phyloP scores from a whole-genome alignment of 805 yeast genomes.

The Myxozyma geophila region DNA sequence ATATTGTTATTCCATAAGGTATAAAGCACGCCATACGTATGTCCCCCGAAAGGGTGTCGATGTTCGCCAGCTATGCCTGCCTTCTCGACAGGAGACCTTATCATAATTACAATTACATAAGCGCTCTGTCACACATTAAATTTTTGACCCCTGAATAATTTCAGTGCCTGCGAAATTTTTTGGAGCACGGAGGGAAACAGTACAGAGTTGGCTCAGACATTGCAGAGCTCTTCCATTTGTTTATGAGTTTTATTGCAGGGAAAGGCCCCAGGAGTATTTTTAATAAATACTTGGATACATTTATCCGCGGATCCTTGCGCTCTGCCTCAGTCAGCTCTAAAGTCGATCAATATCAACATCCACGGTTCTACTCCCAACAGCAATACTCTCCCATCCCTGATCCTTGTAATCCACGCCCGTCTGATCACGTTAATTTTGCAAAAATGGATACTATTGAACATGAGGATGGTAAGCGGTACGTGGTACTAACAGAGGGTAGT shows the following conservation, averaged over 20 bases:
- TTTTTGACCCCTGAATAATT: too few relatives aligned
- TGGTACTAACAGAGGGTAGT: slow-evolving; percentile 64
- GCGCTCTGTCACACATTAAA: too few relatives aligned
- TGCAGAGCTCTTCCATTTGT: neutral
- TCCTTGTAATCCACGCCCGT: neutral
- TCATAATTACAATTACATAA: too few relatives aligned
- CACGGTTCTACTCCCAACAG: neutral
- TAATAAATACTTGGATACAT: neutral
- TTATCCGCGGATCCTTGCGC: neutral
- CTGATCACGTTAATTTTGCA: slow-evolving; percentile 1
- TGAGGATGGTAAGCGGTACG: slow-evolving; percentile 13
- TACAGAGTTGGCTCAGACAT: neutral
- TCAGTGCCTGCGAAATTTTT: neutral
- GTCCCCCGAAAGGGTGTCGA: too few relatives aligned
- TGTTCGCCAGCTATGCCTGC: too few relatives aligned
- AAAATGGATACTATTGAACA: slow-evolving; percentile 9
- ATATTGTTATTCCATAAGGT: too few relatives aligned
- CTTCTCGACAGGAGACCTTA: too few relatives aligned
- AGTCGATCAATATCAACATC: neutral
- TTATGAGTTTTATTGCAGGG: neutral
- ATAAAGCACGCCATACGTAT: too few relatives aligned
- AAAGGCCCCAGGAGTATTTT: neutral
- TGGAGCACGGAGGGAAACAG: neutral
- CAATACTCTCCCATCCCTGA: neutral
- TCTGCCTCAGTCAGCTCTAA: neutral